Percentiles rank a stretch among this genome's conserved stretches.
phyloP scores from a whole-genome alignment of 345 rosid species.

The Sonneratia caseolaris region DNA sequence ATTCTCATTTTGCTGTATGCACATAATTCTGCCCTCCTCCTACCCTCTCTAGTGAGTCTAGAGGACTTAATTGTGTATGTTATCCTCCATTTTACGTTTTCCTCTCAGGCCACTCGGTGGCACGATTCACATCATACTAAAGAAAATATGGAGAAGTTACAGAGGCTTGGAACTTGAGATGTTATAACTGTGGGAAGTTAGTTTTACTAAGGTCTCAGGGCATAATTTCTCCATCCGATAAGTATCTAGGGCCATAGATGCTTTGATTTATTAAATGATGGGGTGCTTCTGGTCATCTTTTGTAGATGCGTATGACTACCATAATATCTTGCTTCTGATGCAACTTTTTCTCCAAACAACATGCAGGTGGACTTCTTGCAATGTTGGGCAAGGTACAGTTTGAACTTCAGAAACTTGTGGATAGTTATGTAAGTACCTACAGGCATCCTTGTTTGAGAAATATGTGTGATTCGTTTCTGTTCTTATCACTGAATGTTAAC shows the following conservation, averaged over 20 bases:
- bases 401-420: conserved; percentile 82
- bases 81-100: background rate
- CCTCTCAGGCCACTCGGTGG: background rate
- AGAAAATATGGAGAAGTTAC: background rate
- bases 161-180: background rate
- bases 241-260: background rate
- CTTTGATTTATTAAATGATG: background rate
- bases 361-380: conserved; percentile 56
- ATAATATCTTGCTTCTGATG: background rate
- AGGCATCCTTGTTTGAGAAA: conserved; percentile 5
- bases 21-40: background rate
- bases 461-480: background rate
- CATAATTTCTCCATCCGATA: background rate
- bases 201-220: background rate
- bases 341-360: background rate
- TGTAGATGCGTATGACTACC: background rate
- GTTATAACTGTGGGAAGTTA: background rate
- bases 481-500: conserved; percentile 4
- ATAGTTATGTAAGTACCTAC: conserved; percentile 65
- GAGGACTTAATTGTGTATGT: background rate
- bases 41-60: background rate
- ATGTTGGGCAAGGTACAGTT: conserved; percentile 76
- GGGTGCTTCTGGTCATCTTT: background rate
- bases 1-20: background rate
- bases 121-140: background rate